phyloP scores from a whole-genome alignment of 805 yeast genomes.

The Lachancea mirantina region DNA sequence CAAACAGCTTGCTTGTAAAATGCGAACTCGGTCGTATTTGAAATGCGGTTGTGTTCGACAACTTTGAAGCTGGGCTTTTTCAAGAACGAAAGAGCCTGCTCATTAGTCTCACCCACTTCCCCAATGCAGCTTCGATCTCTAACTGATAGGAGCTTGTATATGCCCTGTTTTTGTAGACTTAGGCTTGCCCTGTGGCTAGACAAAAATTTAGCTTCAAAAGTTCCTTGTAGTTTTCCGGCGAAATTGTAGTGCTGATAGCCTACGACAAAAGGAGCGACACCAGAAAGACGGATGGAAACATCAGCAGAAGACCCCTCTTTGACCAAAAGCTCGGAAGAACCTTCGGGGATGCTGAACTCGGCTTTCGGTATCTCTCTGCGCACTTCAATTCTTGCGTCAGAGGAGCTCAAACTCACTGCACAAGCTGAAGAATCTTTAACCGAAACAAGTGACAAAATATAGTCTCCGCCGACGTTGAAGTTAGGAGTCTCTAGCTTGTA shows the following conservation, averaged over 20 bases:
- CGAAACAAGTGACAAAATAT: constrained; percentile 52
- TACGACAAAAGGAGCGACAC: constrained; percentile 47
- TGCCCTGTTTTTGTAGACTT: constrained; percentile 39
- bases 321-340: constrained; percentile 35
- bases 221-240: constrained; percentile 23
- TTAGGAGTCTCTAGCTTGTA: constrained; percentile 47
- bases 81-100: constrained; percentile 38
- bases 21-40: constrained; percentile 16
- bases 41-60: constrained; percentile 28
- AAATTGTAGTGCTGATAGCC: constrained; percentile 30
- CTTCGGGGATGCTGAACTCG: constrained; percentile 35
- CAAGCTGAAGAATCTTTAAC: constrained; percentile 76
- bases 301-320: constrained; percentile 54
- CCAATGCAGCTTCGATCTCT: constrained; percentile 50
- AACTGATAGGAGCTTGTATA: constrained; percentile 39
- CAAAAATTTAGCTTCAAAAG: constrained; percentile 17
- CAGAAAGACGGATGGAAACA: constrained; percentile 55
- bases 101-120: constrained; percentile 29
- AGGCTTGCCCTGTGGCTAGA: constrained; percentile 31
- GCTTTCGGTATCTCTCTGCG: constrained; percentile 63
- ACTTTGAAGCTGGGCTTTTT: constrained; percentile 40
- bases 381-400: constrained; percentile 60
- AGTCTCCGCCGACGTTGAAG: constrained; percentile 65
- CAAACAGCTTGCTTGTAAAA: constrained; percentile 39
- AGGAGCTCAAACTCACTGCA: constrained; percentile 56